phyloP scores from a whole-genome alignment of 1,284 basidiomycete species.

The Ceratobasidium sp. region DNA sequence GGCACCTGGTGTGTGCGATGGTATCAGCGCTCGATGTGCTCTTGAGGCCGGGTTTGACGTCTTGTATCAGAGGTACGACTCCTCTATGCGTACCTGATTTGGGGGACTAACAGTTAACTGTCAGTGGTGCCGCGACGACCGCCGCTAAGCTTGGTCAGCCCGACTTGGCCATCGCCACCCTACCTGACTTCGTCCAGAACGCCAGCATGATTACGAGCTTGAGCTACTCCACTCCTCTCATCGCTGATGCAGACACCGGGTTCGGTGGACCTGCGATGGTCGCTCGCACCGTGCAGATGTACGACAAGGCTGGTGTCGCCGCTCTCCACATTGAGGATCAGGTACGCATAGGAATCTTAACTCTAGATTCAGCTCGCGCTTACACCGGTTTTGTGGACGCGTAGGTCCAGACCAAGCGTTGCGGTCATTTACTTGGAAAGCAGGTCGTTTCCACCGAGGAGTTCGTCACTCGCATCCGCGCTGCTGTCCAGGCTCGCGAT shows the following conservation, averaged over 20 bases:
- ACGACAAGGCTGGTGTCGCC: slow-evolving; percentile 76
- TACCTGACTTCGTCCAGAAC: slow-evolving; percentile 76
- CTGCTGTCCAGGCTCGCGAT: slow-evolving; percentile 77
- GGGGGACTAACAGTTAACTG: too few relatives aligned
- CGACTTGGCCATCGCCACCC: slow-evolving; percentile 79
- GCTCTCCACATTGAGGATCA: slow-evolving; percentile 86
- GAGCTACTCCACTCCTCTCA: slow-evolving; percentile 57
- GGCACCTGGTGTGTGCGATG: slow-evolving; percentile 57
- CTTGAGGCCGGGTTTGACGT: slow-evolving; percentile 80
- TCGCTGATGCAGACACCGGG: slow-evolving; percentile 85
- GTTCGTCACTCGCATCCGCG: slow-evolving; percentile 78
- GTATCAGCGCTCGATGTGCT: slow-evolving; percentile 81
- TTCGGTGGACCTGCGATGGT: slow-evolving; percentile 83
- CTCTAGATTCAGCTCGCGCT: too few relatives aligned
- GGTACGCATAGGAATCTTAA: slow-evolving; percentile 57
- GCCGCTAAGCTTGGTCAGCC: slow-evolving; percentile 79
- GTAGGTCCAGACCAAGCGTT: slow-evolving; percentile 83
- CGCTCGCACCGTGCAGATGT: slow-evolving; percentile 77
- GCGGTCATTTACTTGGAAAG: slow-evolving; percentile 83
- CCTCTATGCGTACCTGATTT: too few relatives aligned
- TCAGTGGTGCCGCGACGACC: slow-evolving; percentile 78
- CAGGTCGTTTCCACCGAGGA: slow-evolving; percentile 81
- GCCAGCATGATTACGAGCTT: slow-evolving; percentile 74
- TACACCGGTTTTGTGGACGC: slow-evolving; percentile 49
- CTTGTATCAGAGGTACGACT: slow-evolving; percentile 72